Evolutionary conservation across 1,284 basidiomycete species (phyloP), one percentile per base, ranked within the genome.

Genomic region (Chiua sp.): DNA sequence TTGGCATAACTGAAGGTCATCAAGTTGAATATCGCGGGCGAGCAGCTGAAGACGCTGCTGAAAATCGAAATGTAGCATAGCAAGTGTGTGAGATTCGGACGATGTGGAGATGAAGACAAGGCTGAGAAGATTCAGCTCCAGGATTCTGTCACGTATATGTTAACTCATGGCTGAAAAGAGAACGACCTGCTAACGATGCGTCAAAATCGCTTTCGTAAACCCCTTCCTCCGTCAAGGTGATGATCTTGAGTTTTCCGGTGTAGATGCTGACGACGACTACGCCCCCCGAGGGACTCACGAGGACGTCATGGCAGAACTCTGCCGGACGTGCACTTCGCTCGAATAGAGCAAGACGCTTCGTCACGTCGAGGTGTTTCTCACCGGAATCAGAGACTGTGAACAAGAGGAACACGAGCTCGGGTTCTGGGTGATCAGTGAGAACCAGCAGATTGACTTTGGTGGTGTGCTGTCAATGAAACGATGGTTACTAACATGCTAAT

Each of bases 91-190:
- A 16, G 80, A 79, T n/a, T 81, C 78, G 2, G 78, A 51, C 55
- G 70, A 42, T 63, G 66, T 66, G 33, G 87, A 79, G 13, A 93
- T 71, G 75, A 95, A 92, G 2, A 84, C 78, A 23, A 94, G 70
- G 18, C 88, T 84, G 23, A 94, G 78, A 4, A 96, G 77, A 66
- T 89, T 93, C 58, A 92, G 76, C 68, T 96, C 93, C 8, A 86
- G 83, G 44, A 94, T 72, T 55, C 93, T 95, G 64, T 30, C 18
- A 44, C 20, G 47, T 7, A 28, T 51, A 13, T 37, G 51, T 72
- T 26, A 73, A 59, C 26, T 22, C 26, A 20, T n/a, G 47, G 18
- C 50, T 46, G 12, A 53, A 44, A 30, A 57, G 22, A n/a, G 59
- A 23, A 54, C 26, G 32, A 54, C 12, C 55, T 56, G 79, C 88